Evolutionary conservation across 306 rosid genomes (phyloP).

Genomic region (Dalbergia oliveri): DNA sequence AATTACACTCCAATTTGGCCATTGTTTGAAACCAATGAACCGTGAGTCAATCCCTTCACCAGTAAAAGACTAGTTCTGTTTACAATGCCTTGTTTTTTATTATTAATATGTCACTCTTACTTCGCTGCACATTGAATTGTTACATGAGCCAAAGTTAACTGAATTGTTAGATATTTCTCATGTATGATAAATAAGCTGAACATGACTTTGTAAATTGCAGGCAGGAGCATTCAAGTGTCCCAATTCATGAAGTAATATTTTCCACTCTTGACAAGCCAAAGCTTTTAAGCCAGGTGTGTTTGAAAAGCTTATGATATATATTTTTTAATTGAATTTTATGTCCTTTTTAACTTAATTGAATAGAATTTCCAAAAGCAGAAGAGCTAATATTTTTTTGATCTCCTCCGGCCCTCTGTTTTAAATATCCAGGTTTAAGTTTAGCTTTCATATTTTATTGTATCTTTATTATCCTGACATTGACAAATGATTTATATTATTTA

Average conservation of each 20-base stretch:
- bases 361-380: conserved; percentile 29
- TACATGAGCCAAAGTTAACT: conserved; percentile 34
- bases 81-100: no score
- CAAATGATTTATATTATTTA: not conserved
- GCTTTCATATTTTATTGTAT: conserved; percentile 19
- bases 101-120: not conserved
- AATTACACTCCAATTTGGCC: not conserved
- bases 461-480: conserved; percentile 30
- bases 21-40: not conserved
- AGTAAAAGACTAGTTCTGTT: not conserved
- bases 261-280: conserved; percentile 94
- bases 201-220: conserved; percentile 62
- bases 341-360: not conserved
- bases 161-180: conserved; percentile 23
- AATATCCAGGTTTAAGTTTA: conserved; percentile 19
- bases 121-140: conserved; percentile 20
- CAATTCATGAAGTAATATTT: conserved; percentile 91
- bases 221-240: conserved; percentile 61
- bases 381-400: not conserved
- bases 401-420: not conserved
- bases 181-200: conserved; percentile 47
- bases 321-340: conserved; percentile 26
- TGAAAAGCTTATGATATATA: conserved; percentile 13
- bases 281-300: conserved; percentile 95
- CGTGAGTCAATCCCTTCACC: not conserved